Percentiles rank a stretch among this genome's conserved stretches.
Evolutionary conservation across 2,329 filamentous ascomycete genomes (phyloP).

Genomic region (Akanthomyces dipterigenus): DNA sequence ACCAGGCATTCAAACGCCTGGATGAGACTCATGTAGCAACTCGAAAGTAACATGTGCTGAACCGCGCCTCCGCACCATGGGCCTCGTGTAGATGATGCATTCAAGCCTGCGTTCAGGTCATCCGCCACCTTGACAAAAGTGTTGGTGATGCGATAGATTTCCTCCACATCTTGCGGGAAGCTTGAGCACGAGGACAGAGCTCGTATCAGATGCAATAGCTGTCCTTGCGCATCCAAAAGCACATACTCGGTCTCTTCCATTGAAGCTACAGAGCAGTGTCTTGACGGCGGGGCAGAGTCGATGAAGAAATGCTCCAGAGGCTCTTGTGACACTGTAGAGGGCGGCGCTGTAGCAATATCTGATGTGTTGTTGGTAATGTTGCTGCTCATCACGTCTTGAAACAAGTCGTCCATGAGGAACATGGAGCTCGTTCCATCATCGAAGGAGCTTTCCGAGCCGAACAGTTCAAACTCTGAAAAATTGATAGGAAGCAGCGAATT

Average conservation of each 20-base stretch:
- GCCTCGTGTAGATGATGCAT: neutral
- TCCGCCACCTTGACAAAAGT: neutral
- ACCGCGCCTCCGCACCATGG: neutral
- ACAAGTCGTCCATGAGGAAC: conserved; percentile 2
- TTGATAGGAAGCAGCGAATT: neutral
- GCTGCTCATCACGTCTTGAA: conserved; percentile 1
- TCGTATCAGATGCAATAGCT: neutral
- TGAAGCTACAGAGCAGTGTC: neutral
- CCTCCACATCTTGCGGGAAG: neutral
- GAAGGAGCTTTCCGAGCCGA: neutral
- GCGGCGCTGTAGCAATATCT: neutral
- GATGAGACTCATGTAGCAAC: conserved; percentile 11
- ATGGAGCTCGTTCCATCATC: neutral
- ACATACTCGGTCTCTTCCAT: neutral
- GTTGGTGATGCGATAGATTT: conserved; percentile 9
- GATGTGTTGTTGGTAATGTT: neutral
- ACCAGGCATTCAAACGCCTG: conserved; percentile 9
- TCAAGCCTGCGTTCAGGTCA: neutral
- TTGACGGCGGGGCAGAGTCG: neutral
- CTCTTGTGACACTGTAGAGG: neutral
- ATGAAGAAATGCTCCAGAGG: neutral
- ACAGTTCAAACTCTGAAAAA: neutral
- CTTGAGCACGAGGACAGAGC: neutral
- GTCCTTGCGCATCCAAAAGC: neutral
- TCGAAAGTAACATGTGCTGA: conserved; percentile 8